Conservation (phyloP, 805 yeast species). For the Kazachstania kunashirensis region DNA sequence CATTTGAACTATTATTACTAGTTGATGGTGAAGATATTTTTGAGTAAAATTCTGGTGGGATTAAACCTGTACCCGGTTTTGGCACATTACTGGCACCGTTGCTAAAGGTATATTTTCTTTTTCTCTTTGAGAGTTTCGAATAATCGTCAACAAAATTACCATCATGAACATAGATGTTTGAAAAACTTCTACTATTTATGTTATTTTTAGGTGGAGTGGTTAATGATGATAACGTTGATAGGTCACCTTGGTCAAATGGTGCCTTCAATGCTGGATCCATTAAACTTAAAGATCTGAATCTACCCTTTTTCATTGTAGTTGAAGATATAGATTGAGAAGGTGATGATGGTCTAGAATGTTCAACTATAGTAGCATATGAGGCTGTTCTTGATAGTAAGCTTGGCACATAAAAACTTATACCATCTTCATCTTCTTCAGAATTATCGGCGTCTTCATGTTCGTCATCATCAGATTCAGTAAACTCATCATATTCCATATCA, state of each 20-base stretch:
- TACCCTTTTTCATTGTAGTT: constrained; percentile 10
- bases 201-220: neutral
- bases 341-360: constrained; percentile 1
- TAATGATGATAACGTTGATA: neutral
- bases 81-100: neutral
- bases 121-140: neutral
- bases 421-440: constrained; percentile 29
- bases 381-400: constrained; percentile 24
- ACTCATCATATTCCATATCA: neutral
- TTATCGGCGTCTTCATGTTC: constrained; percentile 28
- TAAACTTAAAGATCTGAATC: constrained; percentile 28
- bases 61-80: constrained; percentile 16
- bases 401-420: constrained; percentile 32
- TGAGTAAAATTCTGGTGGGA: constrained; percentile 31
- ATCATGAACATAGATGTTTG: constrained; percentile 29
- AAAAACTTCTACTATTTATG: constrained; percentile 8
- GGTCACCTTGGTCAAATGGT: constrained; percentile 13
- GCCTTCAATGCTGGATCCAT: constrained; percentile 25
- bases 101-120: constrained; percentile 1
- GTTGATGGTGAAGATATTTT: constrained; percentile 28
- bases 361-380: too few relatives aligned
- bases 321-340: constrained; percentile 1
- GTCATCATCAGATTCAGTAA: constrained; percentile 24
- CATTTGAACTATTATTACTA: constrained; percentile 24
- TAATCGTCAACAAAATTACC: constrained; percentile 21